Evolutionary conservation across 257 asterid genomes (phyloP), one percentile per base, ranked within the genome.

Genomic region (Mentha longifolia): DNA sequence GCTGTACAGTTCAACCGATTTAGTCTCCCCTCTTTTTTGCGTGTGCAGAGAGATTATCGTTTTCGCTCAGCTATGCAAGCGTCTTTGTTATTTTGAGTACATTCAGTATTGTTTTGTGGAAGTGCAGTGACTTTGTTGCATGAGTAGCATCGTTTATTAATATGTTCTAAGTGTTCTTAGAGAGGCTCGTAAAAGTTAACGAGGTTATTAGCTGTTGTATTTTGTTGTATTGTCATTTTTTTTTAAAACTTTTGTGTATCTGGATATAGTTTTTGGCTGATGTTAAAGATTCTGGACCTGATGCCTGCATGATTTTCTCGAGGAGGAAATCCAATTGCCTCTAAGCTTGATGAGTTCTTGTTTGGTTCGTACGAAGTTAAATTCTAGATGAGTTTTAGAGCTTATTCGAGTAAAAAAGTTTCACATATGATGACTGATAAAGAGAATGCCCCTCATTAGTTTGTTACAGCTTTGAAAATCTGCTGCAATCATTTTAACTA

Each of bases 41-140:
- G 37, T 1, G 28, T 42, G 35, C 15, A 62, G 45, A 28, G 58
- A 25, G 74, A 55, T 25, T 42, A 50, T 4, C 19, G 3, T 78
- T 3, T 4, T 15, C 7, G 1, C 60, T 50, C 54, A 41, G 7
- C 25, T 42, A 22, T 42, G 22, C 16, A 54, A 6, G 47, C 41
- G 39, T 16, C 19, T 7, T 54, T 60, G 61, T 55, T 31, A 6
- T 12, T 25, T n/a, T 51, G 46, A 22, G 7, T 63, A 42, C 33
- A 13, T 47, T 45, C 17, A 11, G 56, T 51, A 2, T 9, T 57
- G 58, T 57, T 33, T 30, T 17, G 8, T 16, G 12, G 71, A 35
- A 41, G 46, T n/a, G 69, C 43, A 30, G 47, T 28, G 20, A 39
- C 6, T n/a, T 25, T 20, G 58, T 39, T 78, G 79, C 82, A 78